These are phyloP conservation scores for Boletus patriciae DNA, from an alignment of 768 basidiomycete species.

Conservation along the genomic window DNA sequence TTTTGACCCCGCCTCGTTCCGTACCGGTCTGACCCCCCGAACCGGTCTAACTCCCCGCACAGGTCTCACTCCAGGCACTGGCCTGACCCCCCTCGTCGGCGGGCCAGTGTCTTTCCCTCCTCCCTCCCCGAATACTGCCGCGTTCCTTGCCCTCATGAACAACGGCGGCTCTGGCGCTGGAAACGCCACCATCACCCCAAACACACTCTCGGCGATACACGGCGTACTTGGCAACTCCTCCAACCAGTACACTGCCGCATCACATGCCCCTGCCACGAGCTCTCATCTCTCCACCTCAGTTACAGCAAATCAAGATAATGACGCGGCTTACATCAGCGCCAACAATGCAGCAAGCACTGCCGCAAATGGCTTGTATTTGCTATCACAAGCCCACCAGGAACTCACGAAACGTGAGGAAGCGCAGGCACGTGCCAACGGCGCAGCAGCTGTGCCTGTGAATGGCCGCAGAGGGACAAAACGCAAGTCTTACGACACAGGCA, in stretches of 20 bases:
- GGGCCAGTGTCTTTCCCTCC: constrained; percentile 78
- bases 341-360: constrained; percentile 66
- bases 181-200: constrained; percentile 57
- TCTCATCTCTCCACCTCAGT: constrained; percentile 38
- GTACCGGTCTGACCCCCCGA: constrained; percentile 84
- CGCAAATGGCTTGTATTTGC: constrained; percentile 90
- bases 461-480: constrained; percentile 64
- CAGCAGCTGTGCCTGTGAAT: constrained; percentile 31
- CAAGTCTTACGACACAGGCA: constrained; percentile 55
- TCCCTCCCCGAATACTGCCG: constrained; percentile 84
- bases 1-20: constrained; percentile 73
- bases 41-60: constrained; percentile 87
- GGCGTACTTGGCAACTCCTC: constrained; percentile 59
- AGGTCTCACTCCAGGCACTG: constrained; percentile 73
- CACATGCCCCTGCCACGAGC: constrained; percentile 35
- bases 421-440: constrained; percentile 56
- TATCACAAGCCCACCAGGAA: constrained; percentile 95
- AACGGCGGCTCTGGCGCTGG: constrained; percentile 41
- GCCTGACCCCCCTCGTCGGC: constrained; percentile 77
- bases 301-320: constrained; percentile 36
- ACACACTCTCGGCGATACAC: constrained; percentile 61
- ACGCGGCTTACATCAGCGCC: constrained; percentile 41
- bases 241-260: constrained; percentile 26
- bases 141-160: constrained; percentile 90
- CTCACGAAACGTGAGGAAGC: constrained; percentile 93